A percentile compares a stretch with the other conserved stretches of the same genome.
These are phyloP conservation scores for Xerocomus minutiporus DNA, from an alignment of 1,284 basidiomycete genomes.

Conservation along the genomic window DNA sequence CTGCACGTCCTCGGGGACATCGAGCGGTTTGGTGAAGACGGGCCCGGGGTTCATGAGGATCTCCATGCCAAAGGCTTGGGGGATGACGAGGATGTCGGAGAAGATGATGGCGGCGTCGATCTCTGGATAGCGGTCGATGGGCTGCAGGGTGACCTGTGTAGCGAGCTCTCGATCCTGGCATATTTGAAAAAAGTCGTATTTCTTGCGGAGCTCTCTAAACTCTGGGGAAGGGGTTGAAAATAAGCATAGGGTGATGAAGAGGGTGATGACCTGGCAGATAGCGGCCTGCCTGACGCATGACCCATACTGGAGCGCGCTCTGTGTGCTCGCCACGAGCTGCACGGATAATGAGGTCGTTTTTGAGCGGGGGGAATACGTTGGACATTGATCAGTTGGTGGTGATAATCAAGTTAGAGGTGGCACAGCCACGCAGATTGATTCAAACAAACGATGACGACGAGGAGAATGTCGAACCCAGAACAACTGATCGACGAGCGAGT, in stretches of 20 bases:
- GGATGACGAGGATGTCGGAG: slow-evolving; percentile 93
- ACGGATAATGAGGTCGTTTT: slow-evolving; percentile 87
- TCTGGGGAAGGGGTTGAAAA: slow-evolving; percentile 47
- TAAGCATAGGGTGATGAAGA: background rate
- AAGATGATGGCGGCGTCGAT: slow-evolving; percentile 96
- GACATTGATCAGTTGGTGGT: background rate
- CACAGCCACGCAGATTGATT: slow-evolving; percentile 18
- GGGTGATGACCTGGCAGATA: slow-evolving; percentile 79
- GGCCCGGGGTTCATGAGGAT: slow-evolving; percentile 93
- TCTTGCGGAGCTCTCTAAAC: slow-evolving; percentile 77
- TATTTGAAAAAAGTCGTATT: slow-evolving; percentile 90
- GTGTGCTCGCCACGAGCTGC: slow-evolving; percentile 87
- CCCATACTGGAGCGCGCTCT: slow-evolving; percentile 94
- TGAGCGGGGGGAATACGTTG: slow-evolving; percentile 66
- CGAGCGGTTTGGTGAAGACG: slow-evolving; percentile 78
- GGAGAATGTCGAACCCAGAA: slow-evolving; percentile 45
- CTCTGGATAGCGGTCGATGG: slow-evolving; percentile 80
- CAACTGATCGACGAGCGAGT: slow-evolving; percentile 59
- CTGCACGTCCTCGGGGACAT: slow-evolving; percentile 67
- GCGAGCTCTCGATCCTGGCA: slow-evolving; percentile 87
- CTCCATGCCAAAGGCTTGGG: slow-evolving; percentile 92
- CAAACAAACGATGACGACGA: background rate
- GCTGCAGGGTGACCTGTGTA: slow-evolving; percentile 84
- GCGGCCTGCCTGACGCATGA: slow-evolving; percentile 97
- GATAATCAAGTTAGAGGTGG: background rate